A percentile compares a stretch with the other conserved stretches of the same genome.
phyloP scores from a whole-genome alignment of 164 flowering plant genomes.

The Vitis rotundifolia region DNA sequence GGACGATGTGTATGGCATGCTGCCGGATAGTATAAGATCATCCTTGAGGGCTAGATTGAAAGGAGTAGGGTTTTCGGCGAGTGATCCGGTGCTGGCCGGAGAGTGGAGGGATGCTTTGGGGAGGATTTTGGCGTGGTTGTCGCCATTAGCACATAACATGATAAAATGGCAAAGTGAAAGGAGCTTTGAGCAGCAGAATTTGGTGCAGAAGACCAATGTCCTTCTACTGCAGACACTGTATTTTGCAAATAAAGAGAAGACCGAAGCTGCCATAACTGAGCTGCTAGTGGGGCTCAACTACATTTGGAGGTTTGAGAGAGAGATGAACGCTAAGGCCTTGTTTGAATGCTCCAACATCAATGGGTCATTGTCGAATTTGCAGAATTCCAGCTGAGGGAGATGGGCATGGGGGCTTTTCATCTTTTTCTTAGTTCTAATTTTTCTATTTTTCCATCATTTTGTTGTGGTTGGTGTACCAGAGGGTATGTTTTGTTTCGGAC shows the following conservation, averaged over 20 bases:
- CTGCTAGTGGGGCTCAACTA: slow-evolving; percentile 90
- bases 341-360: slow-evolving; percentile 54
- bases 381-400: slow-evolving; percentile 20
- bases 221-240: slow-evolving; percentile 72
- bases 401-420: not conserved
- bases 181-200: slow-evolving; percentile 84
- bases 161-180: slow-evolving; percentile 94
- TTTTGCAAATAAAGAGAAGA: slow-evolving; percentile 81
- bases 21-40: slow-evolving; percentile 65
- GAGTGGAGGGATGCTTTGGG: slow-evolving; percentile 86
- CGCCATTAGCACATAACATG: slow-evolving; percentile 89
- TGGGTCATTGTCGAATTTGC: slow-evolving; percentile 25
- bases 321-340: slow-evolving; percentile 85
- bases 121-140: slow-evolving; percentile 78
- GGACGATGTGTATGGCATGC: slow-evolving; percentile 83
- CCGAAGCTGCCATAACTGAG: slow-evolving; percentile 95
- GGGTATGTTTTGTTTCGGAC: slow-evolving; percentile 29
- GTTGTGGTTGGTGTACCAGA: slow-evolving; percentile 21
- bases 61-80: slow-evolving; percentile 73
- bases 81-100: slow-evolving; percentile 68
- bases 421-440: slow-evolving; percentile 3
- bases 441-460: slow-evolving; percentile 3
- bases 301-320: slow-evolving; percentile 93
- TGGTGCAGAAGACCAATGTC: slow-evolving; percentile 56
- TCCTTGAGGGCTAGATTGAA: slow-evolving; percentile 63